Base-by-base conservation (phyloP, 2,329 filamentous ascomycete species). In the Phialophora tarda region DNA sequence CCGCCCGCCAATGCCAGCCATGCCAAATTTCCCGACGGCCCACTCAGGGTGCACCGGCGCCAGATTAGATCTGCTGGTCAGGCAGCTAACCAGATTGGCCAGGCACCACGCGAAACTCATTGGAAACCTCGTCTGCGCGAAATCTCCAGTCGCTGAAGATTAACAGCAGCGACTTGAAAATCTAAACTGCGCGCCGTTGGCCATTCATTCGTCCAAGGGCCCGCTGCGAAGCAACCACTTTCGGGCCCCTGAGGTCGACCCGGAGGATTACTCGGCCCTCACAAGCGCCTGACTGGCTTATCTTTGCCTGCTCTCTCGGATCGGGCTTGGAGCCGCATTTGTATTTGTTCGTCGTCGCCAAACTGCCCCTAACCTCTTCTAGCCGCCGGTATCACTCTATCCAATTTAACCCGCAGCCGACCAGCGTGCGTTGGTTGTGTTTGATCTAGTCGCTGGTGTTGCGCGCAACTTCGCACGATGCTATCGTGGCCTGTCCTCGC, bases 11-110 rank as follows among this genome's bases (percentile, higher is more conserved):
- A 65, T 69, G 62, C 60, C 65, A 60, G 51, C 28, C 59, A 62
- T 48, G 65, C 59, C 68, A 69, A 69, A 67, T 69, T 67, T 67
- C 68, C 68, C 68, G 65, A 69, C 17, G 38, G 48, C 58, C 59
- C 50, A 53, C 67, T 66, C 56, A 56, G 62, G 59, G 58, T 61
- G 57, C 56, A 34, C 65, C 60, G 56, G 63, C 63, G 54, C 44
- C 59, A 65, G 57, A 59, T 56, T 67, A 59, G 51, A 63, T 47
- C 26, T 30, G 14, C 38, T 48, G 30, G 48, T 57, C 61, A 63
- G 34, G 54, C 53, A 11, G 53, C 59, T 55, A 55, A 34, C 53
- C 53, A 55, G n/a, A 12, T 24, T 44, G 32, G n/a, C 41, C 21
- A 64, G 62, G 67, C 63, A 66, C 60, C 61, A 54, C 55, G 54